Evolutionary conservation across 2,329 filamentous ascomycete species (phyloP).

Genomic region (Penicillium sp.): DNA sequence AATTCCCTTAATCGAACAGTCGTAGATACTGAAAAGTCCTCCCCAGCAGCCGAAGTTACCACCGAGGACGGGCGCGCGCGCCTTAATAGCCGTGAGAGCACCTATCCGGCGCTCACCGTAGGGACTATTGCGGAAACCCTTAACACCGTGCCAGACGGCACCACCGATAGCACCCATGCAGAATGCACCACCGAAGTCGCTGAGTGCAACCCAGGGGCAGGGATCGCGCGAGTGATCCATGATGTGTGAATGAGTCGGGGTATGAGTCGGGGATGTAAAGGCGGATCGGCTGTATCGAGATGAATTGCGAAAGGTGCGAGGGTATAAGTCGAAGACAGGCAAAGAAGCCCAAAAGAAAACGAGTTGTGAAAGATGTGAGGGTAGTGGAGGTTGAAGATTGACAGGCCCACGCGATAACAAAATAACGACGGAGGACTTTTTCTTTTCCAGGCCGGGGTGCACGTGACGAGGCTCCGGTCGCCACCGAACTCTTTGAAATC

Average conservation of each 20-base stretch:
- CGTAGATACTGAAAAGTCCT: conserved; percentile 87
- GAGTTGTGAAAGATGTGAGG: not conserved
- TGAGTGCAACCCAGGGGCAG: conserved; percentile 91
- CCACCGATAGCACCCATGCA: conserved; percentile 81
- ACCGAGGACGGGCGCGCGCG: conserved; percentile 86
- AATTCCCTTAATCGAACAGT: conserved; percentile 90
- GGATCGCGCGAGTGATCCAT: conserved; percentile 98
- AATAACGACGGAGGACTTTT: not conserved
- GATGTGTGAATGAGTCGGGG: not conserved
- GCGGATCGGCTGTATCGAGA: not conserved
- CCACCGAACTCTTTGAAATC: not conserved
- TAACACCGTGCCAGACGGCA: conserved; percentile 92
- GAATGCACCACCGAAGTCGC: conserved; percentile 95
- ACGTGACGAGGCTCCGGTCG: not conserved
- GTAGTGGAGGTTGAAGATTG: not conserved
- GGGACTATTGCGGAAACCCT: conserved; percentile 81
- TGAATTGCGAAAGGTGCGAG: not conserved
- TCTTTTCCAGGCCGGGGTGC: not conserved
- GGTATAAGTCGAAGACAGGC: not conserved
- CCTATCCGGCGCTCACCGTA: conserved; percentile 94
- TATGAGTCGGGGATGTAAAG: too few relatives aligned
- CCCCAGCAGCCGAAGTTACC: conserved; percentile 99
- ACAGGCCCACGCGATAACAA: not conserved
- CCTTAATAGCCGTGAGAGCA: conserved; percentile 93
- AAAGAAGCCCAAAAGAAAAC: not conserved